Evolutionary conservation across 2,329 filamentous ascomycete genomes (phyloP), one percentile per base, ranked within the genome.

Genomic region (Cladorrhinum sp.): DNA sequence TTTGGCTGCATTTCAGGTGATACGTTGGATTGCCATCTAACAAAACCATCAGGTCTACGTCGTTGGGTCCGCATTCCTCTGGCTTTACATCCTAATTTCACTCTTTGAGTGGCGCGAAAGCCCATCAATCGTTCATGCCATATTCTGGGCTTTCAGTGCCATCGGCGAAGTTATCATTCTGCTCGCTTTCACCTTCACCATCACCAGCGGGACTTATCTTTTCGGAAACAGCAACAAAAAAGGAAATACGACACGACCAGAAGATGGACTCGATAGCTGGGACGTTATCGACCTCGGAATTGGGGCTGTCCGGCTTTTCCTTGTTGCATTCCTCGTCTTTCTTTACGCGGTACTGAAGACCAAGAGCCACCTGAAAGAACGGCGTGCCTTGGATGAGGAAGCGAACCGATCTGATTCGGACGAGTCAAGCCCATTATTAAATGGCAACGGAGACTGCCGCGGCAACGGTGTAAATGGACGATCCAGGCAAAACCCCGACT

Each of bases 81-180:
- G 96, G 77, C 83, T 90, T 54, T 87, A 96, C 67, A 84, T 96
- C 66, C 82, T 96, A 66, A 89, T 97, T 70, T 92, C 92, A 27
- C 83, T 98, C 60, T 81, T 96, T 69, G 93, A 97, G 74, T 90
- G 89, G 71, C 86, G 85, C 64, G 87, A 91, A 32, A 90, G 90
- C 12, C 95, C 95, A 0, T 93, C 88, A 54, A 79, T 87, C 51
- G 87, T 91, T 57, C 92, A 97, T 75, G 83, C 93, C 59, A 76
- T 89, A 51, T 87, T 91, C 68, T 99, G 95, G 95, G 73, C 81
- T 48, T 75, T 92, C 49, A 88, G 88, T 24, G 73, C 92, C n/a
- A 74, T 84, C 24, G 82, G 92, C 63, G 95, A 99, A 74, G 68
- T 88, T 23, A 77, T 87, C 54, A 85, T 98, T 38, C 80, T 95